Percentiles rank a stretch among this genome's conserved stretches.
These are phyloP conservation scores for Claviceps quebecensis DNA, from an alignment of 2,329 filamentous ascomycete genomes.

Conservation along the genomic window DNA sequence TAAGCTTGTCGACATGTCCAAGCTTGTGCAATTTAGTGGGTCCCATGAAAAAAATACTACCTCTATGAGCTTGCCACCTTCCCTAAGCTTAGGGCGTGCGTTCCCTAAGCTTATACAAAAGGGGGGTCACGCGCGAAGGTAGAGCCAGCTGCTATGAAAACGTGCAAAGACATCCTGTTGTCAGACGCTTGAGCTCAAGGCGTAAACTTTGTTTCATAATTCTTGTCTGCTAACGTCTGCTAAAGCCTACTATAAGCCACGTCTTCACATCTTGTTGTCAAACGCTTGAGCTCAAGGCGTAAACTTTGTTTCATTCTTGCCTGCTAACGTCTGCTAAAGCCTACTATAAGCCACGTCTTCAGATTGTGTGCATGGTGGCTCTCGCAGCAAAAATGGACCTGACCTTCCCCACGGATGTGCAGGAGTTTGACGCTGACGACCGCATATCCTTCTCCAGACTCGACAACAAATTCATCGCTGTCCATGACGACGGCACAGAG, in stretches of 20 bases:
- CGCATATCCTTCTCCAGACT: conserved; percentile 79
- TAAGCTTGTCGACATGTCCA: no score
- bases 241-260: neutral
- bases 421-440: conserved; percentile 61
- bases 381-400: conserved; percentile 16
- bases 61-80: no score
- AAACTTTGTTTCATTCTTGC: neutral
- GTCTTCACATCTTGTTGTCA: no score
- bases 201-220: neutral
- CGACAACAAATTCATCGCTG: conserved; percentile 69
- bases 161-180: no score
- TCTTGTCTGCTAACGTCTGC: neutral
- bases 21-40: no score
- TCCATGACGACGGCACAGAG: conserved; percentile 71
- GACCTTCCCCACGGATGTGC: conserved; percentile 43
- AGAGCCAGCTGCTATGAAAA: no score
- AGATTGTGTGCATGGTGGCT: neutral
- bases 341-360: neutral
- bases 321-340: neutral
- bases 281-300: neutral
- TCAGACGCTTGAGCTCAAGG: neutral
- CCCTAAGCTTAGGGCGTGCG: no score
- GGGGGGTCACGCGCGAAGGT: no score
- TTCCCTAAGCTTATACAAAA: no score
- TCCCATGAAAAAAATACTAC: no score